These are phyloP conservation scores for Capronia americana DNA, from an alignment of 2,329 filamentous ascomycete genomes.

Conservation along the genomic window DNA sequence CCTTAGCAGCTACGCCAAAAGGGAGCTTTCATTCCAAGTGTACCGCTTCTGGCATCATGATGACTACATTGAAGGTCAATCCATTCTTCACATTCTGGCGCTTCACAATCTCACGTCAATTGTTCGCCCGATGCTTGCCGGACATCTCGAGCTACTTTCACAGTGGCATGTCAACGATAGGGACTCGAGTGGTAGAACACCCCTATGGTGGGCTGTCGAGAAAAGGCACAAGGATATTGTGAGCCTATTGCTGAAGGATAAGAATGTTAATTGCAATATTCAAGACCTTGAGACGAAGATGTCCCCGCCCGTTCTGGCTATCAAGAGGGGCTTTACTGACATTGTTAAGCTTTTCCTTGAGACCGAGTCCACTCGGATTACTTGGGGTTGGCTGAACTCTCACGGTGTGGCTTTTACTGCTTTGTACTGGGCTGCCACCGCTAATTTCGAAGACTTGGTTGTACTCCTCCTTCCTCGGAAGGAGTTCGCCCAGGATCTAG, in stretches of 20 bases:
- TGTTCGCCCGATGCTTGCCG: neutral
- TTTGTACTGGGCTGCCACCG: slow-evolving; percentile 1
- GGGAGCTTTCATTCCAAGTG: slow-evolving; percentile 2
- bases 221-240: neutral
- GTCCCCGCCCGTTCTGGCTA: neutral
- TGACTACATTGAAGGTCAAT: slow-evolving; percentile 10
- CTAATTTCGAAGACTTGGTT: slow-evolving; percentile 1
- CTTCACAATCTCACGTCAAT: neutral
- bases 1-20: neutral
- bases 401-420: neutral
- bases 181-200: neutral
- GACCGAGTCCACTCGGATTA: neutral
- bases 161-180: neutral
- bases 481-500: neutral
- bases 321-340: neutral
- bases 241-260: neutral
- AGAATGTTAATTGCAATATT: neutral
- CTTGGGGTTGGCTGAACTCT: neutral
- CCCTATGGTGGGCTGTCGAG: slow-evolving; percentile 9
- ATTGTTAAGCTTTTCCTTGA: slow-evolving; percentile 2
- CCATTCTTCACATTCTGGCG: slow-evolving; percentile 5
- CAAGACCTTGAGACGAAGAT: neutral
- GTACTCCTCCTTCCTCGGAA: neutral
- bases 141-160: neutral
- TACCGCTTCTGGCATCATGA: slow-evolving; percentile 5